Base-by-base conservation (phyloP, 495 filamentous ascomycete genomes). In the Penicillium lividum region DNA sequence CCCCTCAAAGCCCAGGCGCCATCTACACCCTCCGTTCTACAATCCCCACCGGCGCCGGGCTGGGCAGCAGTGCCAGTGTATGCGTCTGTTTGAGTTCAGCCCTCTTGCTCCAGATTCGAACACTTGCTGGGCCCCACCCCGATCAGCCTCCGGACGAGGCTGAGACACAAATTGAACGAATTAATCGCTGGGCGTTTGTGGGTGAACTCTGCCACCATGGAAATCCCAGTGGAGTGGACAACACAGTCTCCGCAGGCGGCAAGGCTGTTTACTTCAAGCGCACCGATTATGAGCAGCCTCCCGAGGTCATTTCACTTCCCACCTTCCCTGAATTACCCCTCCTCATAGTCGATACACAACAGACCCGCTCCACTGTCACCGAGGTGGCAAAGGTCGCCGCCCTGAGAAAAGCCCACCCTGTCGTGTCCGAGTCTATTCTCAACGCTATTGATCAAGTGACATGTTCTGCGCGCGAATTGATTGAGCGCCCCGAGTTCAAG, bases 121-220 rank as follows among this genome's bases (percentile, higher is more conserved):
- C 91, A 6, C 84, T 98, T 4, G 82, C 89, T 10, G 92, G 91
- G 0, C 94, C 94, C 4, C 93, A 97, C 65, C 86, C 86, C 6
- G 93, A 96, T 67, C 93, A 97, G 71, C 89, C 90, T 11, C 65
- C 82, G 3, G 82, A 87, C 13, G 94, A 97, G 77, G 88, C 88
- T 38, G 86, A 88, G 36, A 69, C 89, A 38, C 93, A 98, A 67
- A 79, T 97, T 22, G 91, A 98, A 75, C 86, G 93, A 54, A 95
- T 98, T 66, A 98, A 98, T 69, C 85, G 89, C 52, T 98, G 94
- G 94, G 93, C 94, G 0, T 97, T 95, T 68, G 94, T 98, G 1
- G 91, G 90, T 28, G 94, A 98, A 75, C 87, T 97, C 82, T 93
- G 91, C 66, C 97, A 97, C 44, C 94, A 98, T 72, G 93, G 93